A percentile compares a stretch with the other conserved stretches of the same genome.
phyloP scores from a whole-genome alignment of 2,329 filamentous ascomycete genomes.

The Arthrobotrys entomopaga region DNA sequence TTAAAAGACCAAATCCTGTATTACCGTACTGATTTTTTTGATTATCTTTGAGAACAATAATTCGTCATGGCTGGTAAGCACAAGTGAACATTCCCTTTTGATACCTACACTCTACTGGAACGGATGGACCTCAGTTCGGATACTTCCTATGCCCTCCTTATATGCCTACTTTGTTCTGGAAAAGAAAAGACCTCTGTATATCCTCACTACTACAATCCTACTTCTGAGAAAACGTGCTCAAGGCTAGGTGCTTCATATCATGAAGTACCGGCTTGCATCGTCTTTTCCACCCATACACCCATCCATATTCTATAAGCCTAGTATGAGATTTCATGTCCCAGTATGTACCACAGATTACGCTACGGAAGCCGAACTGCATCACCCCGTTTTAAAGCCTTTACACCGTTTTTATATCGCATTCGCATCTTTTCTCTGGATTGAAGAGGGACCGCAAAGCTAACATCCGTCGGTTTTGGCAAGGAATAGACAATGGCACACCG shows the following conservation, averaged over 20 bases:
- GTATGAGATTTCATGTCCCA: slow-evolving; percentile 10
- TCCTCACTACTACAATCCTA: slow-evolving; percentile 10
- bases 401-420: neutral
- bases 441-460: slow-evolving; percentile 12
- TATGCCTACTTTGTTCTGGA: slow-evolving; percentile 31
- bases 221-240: slow-evolving; percentile 6
- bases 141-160: slow-evolving; percentile 8
- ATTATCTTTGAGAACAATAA: slow-evolving; percentile 43
- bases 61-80: slow-evolving; percentile 72
- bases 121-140: slow-evolving; percentile 20
- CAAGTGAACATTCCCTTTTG: slow-evolving; percentile 59
- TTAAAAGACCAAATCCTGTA: slow-evolving; percentile 60
- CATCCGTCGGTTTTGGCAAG: slow-evolving; percentile 3
- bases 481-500: slow-evolving; percentile 64
- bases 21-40: slow-evolving; percentile 56
- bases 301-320: slow-evolving; percentile 33
- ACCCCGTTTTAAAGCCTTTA: slow-evolving; percentile 4
- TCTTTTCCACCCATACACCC: slow-evolving; percentile 1
- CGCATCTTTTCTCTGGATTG: neutral
- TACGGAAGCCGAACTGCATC: slow-evolving; percentile 27
- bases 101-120: slow-evolving; percentile 5
- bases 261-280: neutral
- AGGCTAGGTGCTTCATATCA: neutral
- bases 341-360: slow-evolving; percentile 19
- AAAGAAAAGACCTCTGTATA: slow-evolving; percentile 2